Evolutionary conservation across 108 stramenopile species (phyloP).

Genomic region (Skeletonema menzelii): DNA sequence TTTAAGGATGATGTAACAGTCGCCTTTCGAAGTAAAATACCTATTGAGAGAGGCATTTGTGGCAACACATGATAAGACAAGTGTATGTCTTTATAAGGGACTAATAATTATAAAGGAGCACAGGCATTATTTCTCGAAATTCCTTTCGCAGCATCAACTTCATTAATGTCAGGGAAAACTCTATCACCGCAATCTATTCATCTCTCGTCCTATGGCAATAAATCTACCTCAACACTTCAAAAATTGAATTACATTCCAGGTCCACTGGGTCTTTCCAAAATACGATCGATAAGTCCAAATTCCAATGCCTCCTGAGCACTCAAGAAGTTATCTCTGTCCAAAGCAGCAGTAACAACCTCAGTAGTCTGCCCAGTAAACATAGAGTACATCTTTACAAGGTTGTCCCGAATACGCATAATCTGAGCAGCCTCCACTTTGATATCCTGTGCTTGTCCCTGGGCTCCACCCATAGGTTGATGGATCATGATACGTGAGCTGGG

Average conservation of each 20-base stretch:
- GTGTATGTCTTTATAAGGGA: not conserved
- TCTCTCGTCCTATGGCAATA: not conserved
- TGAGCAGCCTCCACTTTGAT: slow-evolving; percentile 98
- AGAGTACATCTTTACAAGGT: slow-evolving; percentile 96
- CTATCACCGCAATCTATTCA: not conserved
- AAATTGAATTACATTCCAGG: slow-evolving; percentile 34
- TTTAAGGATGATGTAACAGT: too few relatives aligned
- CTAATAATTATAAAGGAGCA: not conserved
- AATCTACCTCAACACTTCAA: not conserved
- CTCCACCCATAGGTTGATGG: slow-evolving; percentile 99
- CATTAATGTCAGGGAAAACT: not conserved
- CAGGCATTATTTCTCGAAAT: not conserved
- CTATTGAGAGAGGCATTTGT: too few relatives aligned
- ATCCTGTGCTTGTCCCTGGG: slow-evolving; percentile 97
- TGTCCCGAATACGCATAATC: slow-evolving; percentile 97
- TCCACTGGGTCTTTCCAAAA: slow-evolving; percentile 71
- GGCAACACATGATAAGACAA: too few relatives aligned
- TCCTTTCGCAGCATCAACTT: not conserved
- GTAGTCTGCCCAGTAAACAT: slow-evolving; percentile 97
- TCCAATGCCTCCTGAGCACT: slow-evolving; percentile 93
- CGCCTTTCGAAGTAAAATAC: too few relatives aligned
- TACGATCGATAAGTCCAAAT: slow-evolving; percentile 95
- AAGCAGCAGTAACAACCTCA: slow-evolving; percentile 87
- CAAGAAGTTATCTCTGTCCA: slow-evolving; percentile 98
- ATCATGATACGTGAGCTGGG: slow-evolving; percentile 97